Percentiles rank a stretch among this genome's conserved stretches.
These are phyloP conservation scores for Solanum etuberosum DNA, from an alignment of 257 asterid genomes.

Conservation along the genomic window DNA sequence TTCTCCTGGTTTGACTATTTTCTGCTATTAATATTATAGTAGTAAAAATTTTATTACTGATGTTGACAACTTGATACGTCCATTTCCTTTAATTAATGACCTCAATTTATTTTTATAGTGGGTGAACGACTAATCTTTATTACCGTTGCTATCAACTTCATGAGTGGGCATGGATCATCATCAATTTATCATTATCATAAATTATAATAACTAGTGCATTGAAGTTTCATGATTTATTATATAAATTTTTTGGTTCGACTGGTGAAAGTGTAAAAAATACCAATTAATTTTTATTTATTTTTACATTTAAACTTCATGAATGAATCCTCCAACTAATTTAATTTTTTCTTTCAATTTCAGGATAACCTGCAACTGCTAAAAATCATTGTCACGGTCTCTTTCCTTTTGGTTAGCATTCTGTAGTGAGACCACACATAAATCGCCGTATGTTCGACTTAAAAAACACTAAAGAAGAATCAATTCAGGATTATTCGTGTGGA, in stretches of 20 bases:
- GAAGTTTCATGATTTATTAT: background rate
- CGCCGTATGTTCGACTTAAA: fast-evolving
- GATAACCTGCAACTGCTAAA: no score
- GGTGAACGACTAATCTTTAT: conserved; percentile 10
- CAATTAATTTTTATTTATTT: background rate
- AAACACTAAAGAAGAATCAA: no score
- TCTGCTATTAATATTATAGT: background rate
- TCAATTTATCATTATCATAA: background rate
- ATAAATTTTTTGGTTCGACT: background rate
- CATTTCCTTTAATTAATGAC: background rate
- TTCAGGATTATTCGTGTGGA: fast-evolving
- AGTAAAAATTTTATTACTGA: background rate
- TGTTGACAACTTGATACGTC: background rate
- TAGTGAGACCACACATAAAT: no score
- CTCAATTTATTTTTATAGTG: background rate
- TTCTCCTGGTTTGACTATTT: background rate
- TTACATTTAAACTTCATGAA: background rate
- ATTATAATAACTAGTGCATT: background rate
- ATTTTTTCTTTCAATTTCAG: no score
- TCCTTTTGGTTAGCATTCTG: no score
- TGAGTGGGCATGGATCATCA: conserved; percentile 4
- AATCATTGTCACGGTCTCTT: no score
- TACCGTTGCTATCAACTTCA: conserved; percentile 6
- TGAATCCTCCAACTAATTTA: no score
- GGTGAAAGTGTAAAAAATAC: background rate